phyloP scores from a whole-genome alignment of 2,329 filamentous ascomycete genomes.

The Penicillium sp. region DNA sequence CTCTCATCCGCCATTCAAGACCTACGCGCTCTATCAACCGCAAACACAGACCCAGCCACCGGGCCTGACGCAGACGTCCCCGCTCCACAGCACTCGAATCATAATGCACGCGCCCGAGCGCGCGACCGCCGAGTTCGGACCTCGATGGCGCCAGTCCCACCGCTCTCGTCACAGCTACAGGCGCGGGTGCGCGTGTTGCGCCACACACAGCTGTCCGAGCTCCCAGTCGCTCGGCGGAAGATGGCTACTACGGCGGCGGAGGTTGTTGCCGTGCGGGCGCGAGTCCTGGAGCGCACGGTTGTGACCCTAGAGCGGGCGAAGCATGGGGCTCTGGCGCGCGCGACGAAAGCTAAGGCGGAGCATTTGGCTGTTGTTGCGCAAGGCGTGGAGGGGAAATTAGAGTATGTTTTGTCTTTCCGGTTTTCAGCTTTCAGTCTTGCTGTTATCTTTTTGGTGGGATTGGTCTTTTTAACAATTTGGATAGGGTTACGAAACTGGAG shows the following conservation, averaged over 20 bases:
- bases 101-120: constrained; percentile 21
- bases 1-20: constrained; percentile 28
- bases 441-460: not conserved
- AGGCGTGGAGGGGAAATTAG: constrained; percentile 39
- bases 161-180: constrained; percentile 30
- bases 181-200: constrained; percentile 33
- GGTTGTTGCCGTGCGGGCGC: constrained; percentile 35
- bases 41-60: constrained; percentile 19
- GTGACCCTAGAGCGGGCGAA: constrained; percentile 44
- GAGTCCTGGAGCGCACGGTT: constrained; percentile 39
- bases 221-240: constrained; percentile 34
- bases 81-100: constrained; percentile 12
- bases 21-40: constrained; percentile 28
- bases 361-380: constrained; percentile 42
- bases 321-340: constrained; percentile 39
- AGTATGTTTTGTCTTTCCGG: constrained; percentile 28
- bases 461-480: not conserved
- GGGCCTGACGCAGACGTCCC: constrained; percentile 1
- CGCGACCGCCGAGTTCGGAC: constrained; percentile 25
- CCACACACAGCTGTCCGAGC: constrained; percentile 31
- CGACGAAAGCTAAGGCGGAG: constrained; percentile 41
- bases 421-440: not conserved
- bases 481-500: constrained; percentile 40
- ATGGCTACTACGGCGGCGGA: constrained; percentile 39
- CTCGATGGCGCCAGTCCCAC: constrained; percentile 22